Evolutionary conservation across 2,329 filamentous ascomycete genomes (phyloP).

Genomic region (Aureobasidium sp.): DNA sequence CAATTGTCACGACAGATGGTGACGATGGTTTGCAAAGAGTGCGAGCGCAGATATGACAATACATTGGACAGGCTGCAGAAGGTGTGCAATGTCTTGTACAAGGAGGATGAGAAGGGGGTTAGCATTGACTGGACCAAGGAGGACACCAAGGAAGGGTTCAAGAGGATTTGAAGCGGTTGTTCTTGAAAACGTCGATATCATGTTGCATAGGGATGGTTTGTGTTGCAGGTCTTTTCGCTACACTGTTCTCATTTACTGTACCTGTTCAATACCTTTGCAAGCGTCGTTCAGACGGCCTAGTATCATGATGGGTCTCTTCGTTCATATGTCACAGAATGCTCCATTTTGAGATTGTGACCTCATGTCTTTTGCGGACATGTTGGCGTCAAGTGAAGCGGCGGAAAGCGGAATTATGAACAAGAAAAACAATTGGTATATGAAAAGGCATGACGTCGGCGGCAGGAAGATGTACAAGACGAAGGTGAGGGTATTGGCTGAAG

Average conservation of each 20-base stretch:
- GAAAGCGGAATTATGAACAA: too few relatives aligned
- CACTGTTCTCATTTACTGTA: too few relatives aligned
- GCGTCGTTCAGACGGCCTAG: too few relatives aligned
- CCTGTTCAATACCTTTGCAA: too few relatives aligned
- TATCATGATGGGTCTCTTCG: too few relatives aligned
- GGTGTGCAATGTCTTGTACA: slow-evolving; percentile 39
- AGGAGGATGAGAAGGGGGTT: slow-evolving; percentile 36
- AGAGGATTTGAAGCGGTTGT: slow-evolving; percentile 21
- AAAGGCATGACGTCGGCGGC: not conserved
- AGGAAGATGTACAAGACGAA: not conserved
- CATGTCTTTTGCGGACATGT: too few relatives aligned
- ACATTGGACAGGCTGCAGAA: slow-evolving; percentile 44
- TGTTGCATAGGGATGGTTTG: too few relatives aligned
- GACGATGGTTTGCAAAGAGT: slow-evolving; percentile 53
- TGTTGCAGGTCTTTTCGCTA: too few relatives aligned
- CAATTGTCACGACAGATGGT: slow-evolving; percentile 51
- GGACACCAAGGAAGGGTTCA: slow-evolving; percentile 31
- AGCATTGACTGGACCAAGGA: slow-evolving; percentile 33
- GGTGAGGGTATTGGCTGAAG: not conserved
- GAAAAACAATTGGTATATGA: slow-evolving; percentile 2
- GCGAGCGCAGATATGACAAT: slow-evolving; percentile 50
- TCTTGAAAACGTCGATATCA: too few relatives aligned
- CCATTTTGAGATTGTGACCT: too few relatives aligned
- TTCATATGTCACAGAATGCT: too few relatives aligned
- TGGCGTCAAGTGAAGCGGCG: too few relatives aligned